Evolutionary conservation across 768 basidiomycete genomes (phyloP).

Genomic region (Rhizopogon sp.): DNA sequence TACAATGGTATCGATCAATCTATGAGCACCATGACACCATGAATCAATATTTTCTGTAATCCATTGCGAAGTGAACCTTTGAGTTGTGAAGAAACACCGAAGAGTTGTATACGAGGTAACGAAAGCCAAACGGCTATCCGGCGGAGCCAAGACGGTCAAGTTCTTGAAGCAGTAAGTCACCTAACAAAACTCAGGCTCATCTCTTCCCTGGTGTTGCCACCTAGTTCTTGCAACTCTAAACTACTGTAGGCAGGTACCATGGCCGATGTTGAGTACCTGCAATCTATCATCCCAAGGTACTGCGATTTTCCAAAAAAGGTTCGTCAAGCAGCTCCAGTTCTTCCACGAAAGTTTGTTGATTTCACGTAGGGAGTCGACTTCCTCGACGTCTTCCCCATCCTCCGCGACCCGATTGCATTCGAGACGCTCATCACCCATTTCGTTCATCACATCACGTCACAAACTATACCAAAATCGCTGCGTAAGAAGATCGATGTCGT

Average conservation of each 20-base stretch:
- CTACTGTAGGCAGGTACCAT: constrained; percentile 30
- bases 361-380: constrained; percentile 76
- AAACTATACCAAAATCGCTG: constrained; percentile 58
- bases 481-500: constrained; percentile 81
- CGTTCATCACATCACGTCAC: constrained; percentile 76
- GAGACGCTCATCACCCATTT: constrained; percentile 91
- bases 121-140: too few species aligned
- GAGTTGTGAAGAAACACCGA: too few species aligned
- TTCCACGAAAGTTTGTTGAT: neutral
- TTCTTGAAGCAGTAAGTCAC: too few species aligned
- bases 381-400: constrained; percentile 91
- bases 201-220: neutral
- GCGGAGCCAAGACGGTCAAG: too few species aligned
- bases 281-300: constrained; percentile 52
- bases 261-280: constrained; percentile 75
- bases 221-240: neutral
- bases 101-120: too few species aligned
- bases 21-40: constrained; percentile 28
- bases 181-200: too few species aligned
- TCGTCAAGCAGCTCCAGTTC: constrained; percentile 7
- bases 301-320: constrained; percentile 92
- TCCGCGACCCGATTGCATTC: constrained; percentile 80
- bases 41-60: neutral
- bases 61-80: too few species aligned
- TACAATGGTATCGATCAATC: constrained; percentile 31